Base-by-base conservation (phyloP, 805 yeast species). In the Lipomyces mesembrius region DNA sequence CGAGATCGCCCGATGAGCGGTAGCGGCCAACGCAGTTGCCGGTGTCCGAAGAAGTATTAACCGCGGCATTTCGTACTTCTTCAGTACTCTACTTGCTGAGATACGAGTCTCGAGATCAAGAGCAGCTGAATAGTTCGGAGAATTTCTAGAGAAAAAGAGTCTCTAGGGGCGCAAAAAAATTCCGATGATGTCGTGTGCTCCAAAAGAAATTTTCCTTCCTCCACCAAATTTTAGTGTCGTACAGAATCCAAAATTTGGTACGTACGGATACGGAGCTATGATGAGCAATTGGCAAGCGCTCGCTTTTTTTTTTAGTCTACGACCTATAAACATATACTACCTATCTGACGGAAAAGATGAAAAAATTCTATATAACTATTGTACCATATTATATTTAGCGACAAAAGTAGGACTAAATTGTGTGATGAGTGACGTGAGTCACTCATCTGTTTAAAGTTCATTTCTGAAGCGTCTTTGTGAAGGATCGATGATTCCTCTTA, bases 41-140 rank as follows among this genome's bases (percentile, higher is more conserved):
- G 32, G 37, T 46, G 59, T 34, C 59, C 59, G 59, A 25, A 56
- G 27, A 35, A 56, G 59, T 25, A 34, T 20, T 22, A 56, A 43
- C 59, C 49, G 46, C 43, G 59, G 43, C 59, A 56, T 56, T 34
- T 32, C 49, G 49, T 43, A 6, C 20, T 43, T 17, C 49, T 43
- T 43, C 49, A 43, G 49, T 8, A 7, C 49, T 43, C 49, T 43
- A 6, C 22, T 43, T 43, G 49, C 20, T 17, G 49, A 43, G 49
- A 43, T 43, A n/a, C 22, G 22, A n/a, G 49, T 43, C 49, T 43
- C 49, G 22, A 43, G 22, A 43, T 17, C 22, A 43, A 43, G 49
- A n/a, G n/a, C n/a, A 43, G 49, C 49, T 43, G 49, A n/a, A 43
- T 8, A n/a, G 9, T 8, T 37, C 9, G 49, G 22, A 17, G 11